Conservation (phyloP, 768 basidiomycete genomes). For the Tremella mesenterica region DNA sequence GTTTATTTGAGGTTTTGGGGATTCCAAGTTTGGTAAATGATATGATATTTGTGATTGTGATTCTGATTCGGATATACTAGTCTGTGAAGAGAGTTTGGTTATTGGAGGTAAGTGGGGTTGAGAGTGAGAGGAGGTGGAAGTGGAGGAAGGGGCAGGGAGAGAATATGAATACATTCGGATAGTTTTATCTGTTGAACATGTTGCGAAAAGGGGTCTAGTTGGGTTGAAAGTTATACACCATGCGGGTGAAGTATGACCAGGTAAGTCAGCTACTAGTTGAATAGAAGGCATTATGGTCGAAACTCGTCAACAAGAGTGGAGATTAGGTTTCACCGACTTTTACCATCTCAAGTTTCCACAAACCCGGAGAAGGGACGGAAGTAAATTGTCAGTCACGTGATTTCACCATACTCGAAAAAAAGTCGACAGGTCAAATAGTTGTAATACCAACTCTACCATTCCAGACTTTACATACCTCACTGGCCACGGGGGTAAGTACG, state of each 20-base stretch:
- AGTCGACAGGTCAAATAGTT: too few species aligned
- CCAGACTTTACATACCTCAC: too few species aligned
- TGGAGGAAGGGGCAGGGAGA: conserved; percentile 24
- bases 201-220: conserved; percentile 66
- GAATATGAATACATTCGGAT: conserved; percentile 73
- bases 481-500: too few species aligned
- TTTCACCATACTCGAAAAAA: too few species aligned
- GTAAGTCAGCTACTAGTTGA: conserved; percentile 33
- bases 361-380: too few species aligned
- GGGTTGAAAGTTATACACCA: conserved; percentile 92
- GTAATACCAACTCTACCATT: too few species aligned
- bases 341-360: too few species aligned
- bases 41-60: not conserved
- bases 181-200: conserved; percentile 89
- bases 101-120: conserved; percentile 4
- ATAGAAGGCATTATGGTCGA: conserved; percentile 33
- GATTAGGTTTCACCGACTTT: too few species aligned
- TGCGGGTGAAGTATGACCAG: conserved; percentile 64
- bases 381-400: too few species aligned
- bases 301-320: too few species aligned
- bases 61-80: not conserved
- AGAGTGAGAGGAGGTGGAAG: conserved; percentile 15
- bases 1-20: conserved; percentile 29
- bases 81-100: not conserved
- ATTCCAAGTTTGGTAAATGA: not conserved